Evolutionary conservation across 2,329 filamentous ascomycete species (phyloP).

Genomic region (Pseudocercospora eumusae): DNA sequence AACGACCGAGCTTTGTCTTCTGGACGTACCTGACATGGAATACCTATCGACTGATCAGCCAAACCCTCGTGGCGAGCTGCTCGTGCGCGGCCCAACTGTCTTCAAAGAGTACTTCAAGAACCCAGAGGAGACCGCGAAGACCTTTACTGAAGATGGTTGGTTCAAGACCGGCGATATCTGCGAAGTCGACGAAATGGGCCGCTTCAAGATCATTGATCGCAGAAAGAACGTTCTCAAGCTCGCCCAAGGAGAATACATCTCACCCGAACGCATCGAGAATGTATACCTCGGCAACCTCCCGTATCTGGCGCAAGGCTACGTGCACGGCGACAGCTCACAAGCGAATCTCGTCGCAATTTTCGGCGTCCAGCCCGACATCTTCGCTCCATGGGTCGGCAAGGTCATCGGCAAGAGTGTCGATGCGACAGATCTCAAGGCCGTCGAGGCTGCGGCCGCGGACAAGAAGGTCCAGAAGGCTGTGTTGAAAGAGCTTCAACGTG

Average conservation of each 20-base stretch:
- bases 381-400: conserved; percentile 77
- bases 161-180: conserved; percentile 95
- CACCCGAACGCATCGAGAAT: conserved; percentile 95
- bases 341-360: conserved; percentile 82
- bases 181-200: conserved; percentile 78
- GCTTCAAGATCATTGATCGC: conserved; percentile 91
- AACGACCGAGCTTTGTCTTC: conserved; percentile 72
- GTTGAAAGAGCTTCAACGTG: conserved; percentile 73
- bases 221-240: conserved; percentile 99
- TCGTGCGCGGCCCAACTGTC: conserved; percentile 75
- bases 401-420: conserved; percentile 66
- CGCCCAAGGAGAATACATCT: conserved; percentile 96
- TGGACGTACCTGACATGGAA: conserved; percentile 90
- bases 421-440: conserved; percentile 63
- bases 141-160: conserved; percentile 86
- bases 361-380: conserved; percentile 80
- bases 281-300: conserved; percentile 81
- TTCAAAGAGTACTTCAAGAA: conserved; percentile 92
- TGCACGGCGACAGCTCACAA: conserved; percentile 86
- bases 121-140: conserved; percentile 79
- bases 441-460: conserved; percentile 68
- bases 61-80: conserved; percentile 82
- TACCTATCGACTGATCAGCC: conserved; percentile 88
- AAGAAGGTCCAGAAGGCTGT: conserved; percentile 73
- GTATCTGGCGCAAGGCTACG: conserved; percentile 77